These are phyloP conservation scores for Casuarina glauca DNA, from an alignment of 306 rosid species.

Conservation along the genomic window DNA sequence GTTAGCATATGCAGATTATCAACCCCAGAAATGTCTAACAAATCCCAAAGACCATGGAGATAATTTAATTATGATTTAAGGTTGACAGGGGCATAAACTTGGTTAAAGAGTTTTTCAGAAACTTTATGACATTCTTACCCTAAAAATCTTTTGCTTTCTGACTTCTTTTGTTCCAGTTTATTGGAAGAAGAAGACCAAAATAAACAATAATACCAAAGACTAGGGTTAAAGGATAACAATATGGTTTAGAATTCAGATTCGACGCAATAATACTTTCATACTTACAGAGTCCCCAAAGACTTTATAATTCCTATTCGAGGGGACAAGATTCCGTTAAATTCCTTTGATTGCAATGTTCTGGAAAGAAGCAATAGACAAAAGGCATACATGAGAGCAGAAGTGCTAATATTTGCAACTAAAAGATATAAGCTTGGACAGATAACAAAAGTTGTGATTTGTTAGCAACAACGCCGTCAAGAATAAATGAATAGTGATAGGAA, in stretches of 20 bases:
- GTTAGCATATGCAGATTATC: not conserved
- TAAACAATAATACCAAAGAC: not conserved
- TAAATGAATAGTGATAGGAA: slow-evolving; percentile 16
- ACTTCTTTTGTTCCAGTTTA: not conserved
- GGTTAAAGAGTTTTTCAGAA: not conserved
- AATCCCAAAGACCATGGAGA: not conserved
- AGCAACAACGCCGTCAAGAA: not conserved
- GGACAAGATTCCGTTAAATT: slow-evolving; percentile 74
- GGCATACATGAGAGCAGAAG: slow-evolving; percentile 18
- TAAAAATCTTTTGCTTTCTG: too few species aligned
- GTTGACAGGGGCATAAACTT: not conserved
- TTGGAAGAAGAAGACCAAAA: not conserved
- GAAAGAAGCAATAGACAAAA: slow-evolving; percentile 33
- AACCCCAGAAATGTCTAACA: slow-evolving; percentile 7
- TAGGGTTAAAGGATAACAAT: not conserved
- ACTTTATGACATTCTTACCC: not conserved
- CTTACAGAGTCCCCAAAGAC: slow-evolving; percentile 74
- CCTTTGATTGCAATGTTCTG: slow-evolving; percentile 87
- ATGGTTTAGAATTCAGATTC: not conserved
- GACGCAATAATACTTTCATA: slow-evolving; percentile 20
- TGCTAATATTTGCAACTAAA: slow-evolving; percentile 13
- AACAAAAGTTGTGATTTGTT: slow-evolving; percentile 19
- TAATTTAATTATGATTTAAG: not conserved
- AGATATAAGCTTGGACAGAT: slow-evolving; percentile 16
- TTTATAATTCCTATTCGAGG: slow-evolving; percentile 69